Conservation (phyloP, 75 land plant species). For the Pinus albicaulis region DNA sequence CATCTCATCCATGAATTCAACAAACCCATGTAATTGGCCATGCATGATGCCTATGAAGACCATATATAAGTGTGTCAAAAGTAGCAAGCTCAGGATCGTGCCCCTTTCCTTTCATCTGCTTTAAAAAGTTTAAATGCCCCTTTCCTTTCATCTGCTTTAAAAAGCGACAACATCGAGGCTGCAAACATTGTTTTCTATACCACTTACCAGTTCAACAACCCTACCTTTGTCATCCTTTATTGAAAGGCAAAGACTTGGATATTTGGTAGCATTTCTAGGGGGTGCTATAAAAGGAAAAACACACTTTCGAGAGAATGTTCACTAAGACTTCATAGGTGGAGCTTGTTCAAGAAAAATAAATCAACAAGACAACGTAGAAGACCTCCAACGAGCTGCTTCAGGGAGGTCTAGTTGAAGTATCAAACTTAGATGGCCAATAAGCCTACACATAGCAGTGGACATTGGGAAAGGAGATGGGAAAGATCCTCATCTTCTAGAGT, state of each 20-base stretch:
- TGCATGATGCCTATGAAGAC: conserved; percentile 43
- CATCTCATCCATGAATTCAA: conserved; percentile 40
- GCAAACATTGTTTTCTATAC: conserved; percentile 49
- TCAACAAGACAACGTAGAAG: conserved; percentile 54
- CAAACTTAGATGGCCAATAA: conserved; percentile 77
- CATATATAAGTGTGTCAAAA: conserved; percentile 51
- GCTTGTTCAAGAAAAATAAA: conserved; percentile 35
- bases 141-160: conserved; percentile 28
- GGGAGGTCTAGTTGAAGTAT: conserved; percentile 57
- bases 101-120: conserved; percentile 40
- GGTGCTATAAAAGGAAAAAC: too few species aligned
- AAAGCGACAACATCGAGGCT: conserved; percentile 39
- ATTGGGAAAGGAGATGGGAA: conserved; percentile 13
- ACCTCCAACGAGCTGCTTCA: conserved; percentile 29
- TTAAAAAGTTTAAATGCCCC: conserved; percentile 52
- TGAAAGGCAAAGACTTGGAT: too few species aligned
- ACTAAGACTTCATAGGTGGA: too few species aligned
- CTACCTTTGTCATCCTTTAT: conserved; percentile 25
- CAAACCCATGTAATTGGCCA: conserved; percentile 32
- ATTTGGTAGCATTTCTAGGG: too few species aligned
- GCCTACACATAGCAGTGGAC: conserved; percentile 21
- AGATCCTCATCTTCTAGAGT: conserved; percentile 72
- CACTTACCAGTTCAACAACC: conserved; percentile 48
- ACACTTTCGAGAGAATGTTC: too few species aligned
- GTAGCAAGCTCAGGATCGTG: conserved; percentile 18